Conservation (phyloP, 2,329 filamentous ascomycete genomes). For the Cercospora sp. region DNA sequence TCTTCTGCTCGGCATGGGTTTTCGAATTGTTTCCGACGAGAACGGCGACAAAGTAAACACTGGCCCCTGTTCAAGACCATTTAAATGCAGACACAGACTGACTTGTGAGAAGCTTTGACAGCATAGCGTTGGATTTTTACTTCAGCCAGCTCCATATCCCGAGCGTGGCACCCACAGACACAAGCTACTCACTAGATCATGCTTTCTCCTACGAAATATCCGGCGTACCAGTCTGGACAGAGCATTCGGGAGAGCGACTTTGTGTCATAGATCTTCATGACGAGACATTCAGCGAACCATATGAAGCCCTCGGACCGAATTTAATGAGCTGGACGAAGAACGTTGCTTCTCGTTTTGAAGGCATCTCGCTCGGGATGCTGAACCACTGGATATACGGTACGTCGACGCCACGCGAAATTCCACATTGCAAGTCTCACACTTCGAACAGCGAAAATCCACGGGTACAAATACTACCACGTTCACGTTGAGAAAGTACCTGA, state of each 20-base stretch:
- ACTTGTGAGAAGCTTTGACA: neutral
- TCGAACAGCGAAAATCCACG: slow-evolving; percentile 5
- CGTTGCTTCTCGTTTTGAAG: slow-evolving; percentile 3
- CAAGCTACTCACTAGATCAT: slow-evolving; percentile 2
- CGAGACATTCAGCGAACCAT: slow-evolving; percentile 2
- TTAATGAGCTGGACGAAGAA: slow-evolving; percentile 8
- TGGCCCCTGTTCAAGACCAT: neutral
- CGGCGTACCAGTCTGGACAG: slow-evolving; percentile 4
- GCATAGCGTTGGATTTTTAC: slow-evolving; percentile 1
- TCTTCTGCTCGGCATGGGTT: neutral
- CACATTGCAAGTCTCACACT: neutral
- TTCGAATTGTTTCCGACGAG: neutral
- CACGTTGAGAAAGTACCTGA: slow-evolving; percentile 7
- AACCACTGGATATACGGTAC: slow-evolving; percentile 17
- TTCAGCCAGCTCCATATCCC: neutral
- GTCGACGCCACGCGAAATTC: neutral
- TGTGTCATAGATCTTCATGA: slow-evolving; percentile 16
- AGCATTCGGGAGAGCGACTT: neutral
- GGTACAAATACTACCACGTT: slow-evolving; percentile 19
- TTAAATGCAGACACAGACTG: neutral
- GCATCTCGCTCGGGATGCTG: slow-evolving; percentile 12
- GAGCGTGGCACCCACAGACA: neutral
- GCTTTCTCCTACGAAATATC: neutral
- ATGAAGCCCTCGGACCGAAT: neutral
- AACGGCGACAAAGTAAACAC: neutral